A percentile compares a stretch with the other conserved stretches of the same genome.
These are phyloP conservation scores for Cryphonectria radicalis DNA, from an alignment of 2,329 filamentous ascomycete genomes.

Conservation along the genomic window DNA sequence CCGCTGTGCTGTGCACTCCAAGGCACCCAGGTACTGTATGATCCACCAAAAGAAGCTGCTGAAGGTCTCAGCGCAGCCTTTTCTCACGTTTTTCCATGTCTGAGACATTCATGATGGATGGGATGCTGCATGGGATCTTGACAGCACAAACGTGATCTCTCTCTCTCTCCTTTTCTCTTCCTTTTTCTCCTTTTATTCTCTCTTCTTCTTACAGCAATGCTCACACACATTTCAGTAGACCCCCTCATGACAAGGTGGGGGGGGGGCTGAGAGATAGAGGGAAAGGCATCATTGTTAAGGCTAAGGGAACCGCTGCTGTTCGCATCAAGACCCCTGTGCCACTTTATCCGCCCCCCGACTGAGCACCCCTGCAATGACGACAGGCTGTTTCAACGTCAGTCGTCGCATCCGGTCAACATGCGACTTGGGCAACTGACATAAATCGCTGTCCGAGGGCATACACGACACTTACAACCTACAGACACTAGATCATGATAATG, in stretches of 20 bases:
- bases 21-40: background rate
- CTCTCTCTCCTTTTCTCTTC: no score
- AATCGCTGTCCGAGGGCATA: background rate
- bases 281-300: no score
- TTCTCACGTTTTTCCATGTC: background rate
- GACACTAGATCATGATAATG: background rate
- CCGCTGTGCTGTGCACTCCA: background rate
- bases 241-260: no score
- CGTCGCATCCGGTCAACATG: constrained; percentile 13
- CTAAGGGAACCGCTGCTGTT: background rate
- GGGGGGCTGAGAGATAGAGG: no score
- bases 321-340: background rate
- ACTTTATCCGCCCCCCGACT: constrained; percentile 2
- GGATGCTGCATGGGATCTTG: no score
- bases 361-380: constrained; percentile 12
- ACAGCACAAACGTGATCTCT: background rate
- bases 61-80: background rate
- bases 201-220: no score
- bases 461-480: background rate
- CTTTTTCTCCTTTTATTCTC: no score
- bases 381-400: constrained; percentile 16
- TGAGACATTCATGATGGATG: background rate
- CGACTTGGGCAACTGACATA: background rate
- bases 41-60: background rate
- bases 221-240: no score